Evolutionary conservation across 768 basidiomycete genomes (phyloP), one percentile per base, ranked within the genome.

Genomic region (Scleroderma bovista): DNA sequence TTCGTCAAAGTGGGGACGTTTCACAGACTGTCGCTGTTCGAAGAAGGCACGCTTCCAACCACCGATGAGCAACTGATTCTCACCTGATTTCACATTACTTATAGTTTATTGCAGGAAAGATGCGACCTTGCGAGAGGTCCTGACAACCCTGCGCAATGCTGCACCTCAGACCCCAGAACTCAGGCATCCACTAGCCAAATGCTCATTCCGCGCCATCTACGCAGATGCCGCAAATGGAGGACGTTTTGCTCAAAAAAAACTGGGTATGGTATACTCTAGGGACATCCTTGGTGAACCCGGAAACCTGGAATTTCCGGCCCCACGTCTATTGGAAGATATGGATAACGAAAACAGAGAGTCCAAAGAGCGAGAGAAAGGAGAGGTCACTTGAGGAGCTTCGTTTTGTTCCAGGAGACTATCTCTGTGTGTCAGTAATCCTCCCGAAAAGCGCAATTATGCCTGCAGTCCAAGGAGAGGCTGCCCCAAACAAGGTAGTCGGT

Each of bases 221-320:
- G 86, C 86, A 4, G 89, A 90, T 62, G 73, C 81, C 9, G 75
- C 78, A 6, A 80, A 79, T 64, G 81, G 84, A 55, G 88, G 88
- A 6, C 77, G 80, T 15, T 86, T 83, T 55, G 71, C 81, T 0
- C 78, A 80, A 62, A 90, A 90, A 69, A 89, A 92, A 38, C 78
- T 92, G 38, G 89, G 89, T 23, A 77, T 78, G 59, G 84, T 92
- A 34, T 86, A 88, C 66, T 87, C 88, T 39, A 83, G 88, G 54
- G 90, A 91, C 67, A 86, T 91, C 55, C 78, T 89, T 2, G 88
- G 88, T 43, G 88, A 89, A 64, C 84, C 86, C 3, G 87, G 87
- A 31, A 66, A 82, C 1, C 63, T 86, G 19, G 72, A 75, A 36
- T 64, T 63, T 13, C 71, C 79, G 6, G 85, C 86, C 1, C 75